Evolutionary conservation across 805 yeast species (phyloP).

Genomic region (Pichia deserticola): DNA sequence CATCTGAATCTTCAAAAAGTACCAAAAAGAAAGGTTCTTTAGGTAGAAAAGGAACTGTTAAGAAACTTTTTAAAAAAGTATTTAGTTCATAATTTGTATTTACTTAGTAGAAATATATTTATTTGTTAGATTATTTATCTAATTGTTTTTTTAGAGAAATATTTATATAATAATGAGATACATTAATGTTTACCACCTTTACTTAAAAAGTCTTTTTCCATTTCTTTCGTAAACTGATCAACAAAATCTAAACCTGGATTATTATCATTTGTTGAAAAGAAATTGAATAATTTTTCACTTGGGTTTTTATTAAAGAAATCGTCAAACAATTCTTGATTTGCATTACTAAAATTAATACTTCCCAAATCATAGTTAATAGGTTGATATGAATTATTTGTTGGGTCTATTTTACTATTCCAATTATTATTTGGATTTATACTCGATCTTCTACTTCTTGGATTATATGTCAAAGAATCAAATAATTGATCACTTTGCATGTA

Average conservation of each 20-base stretch:
- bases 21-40: not conserved
- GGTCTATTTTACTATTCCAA: not conserved
- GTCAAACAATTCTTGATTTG: slow-evolving; percentile 27
- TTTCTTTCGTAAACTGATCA: slow-evolving; percentile 76
- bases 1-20: not conserved
- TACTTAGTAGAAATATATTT: not conserved
- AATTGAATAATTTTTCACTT: slow-evolving; percentile 36
- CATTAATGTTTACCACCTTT: slow-evolving; percentile 18
- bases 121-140: too few species aligned
- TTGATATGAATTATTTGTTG: not conserved
- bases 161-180: too few species aligned
- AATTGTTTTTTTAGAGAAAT: too few species aligned
- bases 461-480: too few species aligned
- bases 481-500: too few species aligned
- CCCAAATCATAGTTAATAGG: not conserved
- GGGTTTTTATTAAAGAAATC: slow-evolving; percentile 28
- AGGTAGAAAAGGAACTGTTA: slow-evolving; percentile 2
- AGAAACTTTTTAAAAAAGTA: slow-evolving; percentile 7
- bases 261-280: slow-evolving; percentile 39
- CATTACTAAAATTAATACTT: slow-evolving; percentile 10
- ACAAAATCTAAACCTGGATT: slow-evolving; percentile 52
- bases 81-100: not conserved
- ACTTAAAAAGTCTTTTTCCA: slow-evolving; percentile 53
- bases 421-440: too few species aligned
- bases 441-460: too few species aligned